Conservation (phyloP, 2,329 filamentous ascomycete species). For the Xylaria sp. region DNA sequence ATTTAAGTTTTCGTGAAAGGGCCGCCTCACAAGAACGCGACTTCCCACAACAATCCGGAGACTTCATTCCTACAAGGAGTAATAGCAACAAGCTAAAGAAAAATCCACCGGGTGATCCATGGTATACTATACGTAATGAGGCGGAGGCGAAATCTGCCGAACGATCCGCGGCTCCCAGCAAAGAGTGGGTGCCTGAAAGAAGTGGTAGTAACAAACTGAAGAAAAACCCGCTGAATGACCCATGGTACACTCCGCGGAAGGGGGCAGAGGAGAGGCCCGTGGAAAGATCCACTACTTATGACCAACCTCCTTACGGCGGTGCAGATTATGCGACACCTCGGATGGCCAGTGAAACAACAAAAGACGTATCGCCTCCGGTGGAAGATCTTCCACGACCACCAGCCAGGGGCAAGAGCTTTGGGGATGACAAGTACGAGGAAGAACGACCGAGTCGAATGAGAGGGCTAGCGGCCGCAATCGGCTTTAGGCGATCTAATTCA, state of each 20-base stretch:
- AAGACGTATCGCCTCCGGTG: conserved; percentile 29
- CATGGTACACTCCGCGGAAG: conserved; percentile 57
- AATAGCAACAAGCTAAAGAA: conserved; percentile 71
- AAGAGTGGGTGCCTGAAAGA: conserved; percentile 49
- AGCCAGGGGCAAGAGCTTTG: conserved; percentile 42
- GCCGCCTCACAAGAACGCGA: conserved; percentile 59
- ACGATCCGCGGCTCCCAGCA: conserved; percentile 44
- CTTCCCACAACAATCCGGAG: conserved; percentile 50
- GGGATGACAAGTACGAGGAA: conserved; percentile 40
- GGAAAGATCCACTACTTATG: conserved; percentile 50
- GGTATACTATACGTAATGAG: conserved; percentile 57
- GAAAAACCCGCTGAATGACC: conserved; percentile 67
- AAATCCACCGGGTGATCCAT: conserved; percentile 64
- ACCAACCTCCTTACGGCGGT: conserved; percentile 22
- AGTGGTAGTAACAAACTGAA: conserved; percentile 68
- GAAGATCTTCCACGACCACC: conserved; percentile 43
- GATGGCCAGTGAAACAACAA: conserved; percentile 31
- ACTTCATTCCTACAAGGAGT: conserved; percentile 57
- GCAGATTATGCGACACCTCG: conserved; percentile 21
- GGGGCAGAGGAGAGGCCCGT: conserved; percentile 56
- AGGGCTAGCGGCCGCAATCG: conserved; percentile 42
- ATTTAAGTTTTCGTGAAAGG: conserved; percentile 70
- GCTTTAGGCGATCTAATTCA: conserved; percentile 43
- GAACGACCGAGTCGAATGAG: conserved; percentile 42
- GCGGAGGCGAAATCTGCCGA: conserved; percentile 55